A percentile compares a stretch with the other conserved stretches of the same genome.
These are phyloP conservation scores for Aspergillus sp. DNA, from an alignment of 2,329 filamentous ascomycete genomes.

Conservation along the genomic window DNA sequence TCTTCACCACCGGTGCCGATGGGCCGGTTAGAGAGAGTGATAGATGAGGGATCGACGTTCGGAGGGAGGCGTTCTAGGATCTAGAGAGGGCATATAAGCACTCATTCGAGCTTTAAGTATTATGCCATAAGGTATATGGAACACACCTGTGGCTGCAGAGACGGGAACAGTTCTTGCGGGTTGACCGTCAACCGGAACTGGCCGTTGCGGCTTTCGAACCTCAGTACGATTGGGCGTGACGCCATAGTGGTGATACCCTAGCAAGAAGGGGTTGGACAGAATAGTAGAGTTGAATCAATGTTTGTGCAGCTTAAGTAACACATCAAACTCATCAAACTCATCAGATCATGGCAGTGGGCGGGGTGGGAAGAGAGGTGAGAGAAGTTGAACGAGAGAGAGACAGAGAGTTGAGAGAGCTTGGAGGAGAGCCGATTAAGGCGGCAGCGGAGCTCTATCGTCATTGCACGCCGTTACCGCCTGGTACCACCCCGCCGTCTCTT, in stretches of 20 bases:
- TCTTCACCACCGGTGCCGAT: slow-evolving; percentile 59
- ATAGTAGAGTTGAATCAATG: neutral
- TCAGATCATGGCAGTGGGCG: slow-evolving; percentile 1
- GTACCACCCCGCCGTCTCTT: slow-evolving; percentile 9
- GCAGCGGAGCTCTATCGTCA: slow-evolving; percentile 30
- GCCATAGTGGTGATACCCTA: slow-evolving; percentile 32
- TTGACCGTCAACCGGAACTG: slow-evolving; percentile 84
- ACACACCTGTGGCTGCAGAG: slow-evolving; percentile 52
- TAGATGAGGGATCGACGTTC: slow-evolving; percentile 55
- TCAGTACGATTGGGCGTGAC: slow-evolving; percentile 68
- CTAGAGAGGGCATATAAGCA: slow-evolving; percentile 31
- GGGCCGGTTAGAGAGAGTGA: slow-evolving; percentile 62
- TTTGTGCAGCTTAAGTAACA: neutral
- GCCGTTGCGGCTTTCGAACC: slow-evolving; percentile 88
- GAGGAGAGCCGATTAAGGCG: slow-evolving; percentile 14
- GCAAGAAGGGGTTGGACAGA: neutral
- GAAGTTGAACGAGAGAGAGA: neutral
- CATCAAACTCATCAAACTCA: slow-evolving; percentile 8
- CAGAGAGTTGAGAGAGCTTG: slow-evolving; percentile 3
- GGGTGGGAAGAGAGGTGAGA: neutral
- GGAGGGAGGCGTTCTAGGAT: slow-evolving; percentile 63
- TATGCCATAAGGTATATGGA: neutral
- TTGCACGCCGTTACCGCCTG: slow-evolving; percentile 11
- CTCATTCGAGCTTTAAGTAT: neutral
- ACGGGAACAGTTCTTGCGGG: slow-evolving; percentile 69